phyloP scores from a whole-genome alignment of 2,329 filamentous ascomycete species.

The Cercospora sp. region DNA sequence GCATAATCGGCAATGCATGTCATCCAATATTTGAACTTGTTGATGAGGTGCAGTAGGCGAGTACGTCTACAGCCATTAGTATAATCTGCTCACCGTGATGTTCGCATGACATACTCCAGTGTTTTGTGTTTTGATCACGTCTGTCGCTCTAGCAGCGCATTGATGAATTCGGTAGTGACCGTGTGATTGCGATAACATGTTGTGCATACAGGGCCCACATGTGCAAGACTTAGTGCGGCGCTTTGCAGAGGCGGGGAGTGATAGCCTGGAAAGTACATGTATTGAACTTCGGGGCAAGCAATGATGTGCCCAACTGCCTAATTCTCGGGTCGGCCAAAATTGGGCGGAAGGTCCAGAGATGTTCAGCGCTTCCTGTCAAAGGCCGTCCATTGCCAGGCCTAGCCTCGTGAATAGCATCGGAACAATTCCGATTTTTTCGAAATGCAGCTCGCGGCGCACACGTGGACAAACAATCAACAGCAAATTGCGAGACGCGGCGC shows the following conservation, averaged over 20 bases:
- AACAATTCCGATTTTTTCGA: background rate
- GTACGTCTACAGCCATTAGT: background rate
- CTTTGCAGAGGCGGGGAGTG: background rate
- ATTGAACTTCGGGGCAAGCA: background rate
- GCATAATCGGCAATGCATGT: background rate
- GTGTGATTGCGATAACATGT: background rate
- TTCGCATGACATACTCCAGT: background rate
- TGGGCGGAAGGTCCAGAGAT: background rate
- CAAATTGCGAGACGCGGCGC: slow-evolving; percentile 4
- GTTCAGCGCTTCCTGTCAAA: background rate
- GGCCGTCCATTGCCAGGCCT: background rate
- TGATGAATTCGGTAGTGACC: background rate
- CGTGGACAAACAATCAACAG: background rate
- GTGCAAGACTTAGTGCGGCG: background rate
- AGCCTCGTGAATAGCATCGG: background rate
- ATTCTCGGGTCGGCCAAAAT: background rate
- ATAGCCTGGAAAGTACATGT: background rate
- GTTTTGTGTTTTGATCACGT: background rate
- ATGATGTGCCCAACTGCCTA: background rate
- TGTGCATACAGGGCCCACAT: background rate
- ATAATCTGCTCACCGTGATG: background rate
- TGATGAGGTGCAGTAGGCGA: background rate
- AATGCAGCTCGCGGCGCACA: background rate
- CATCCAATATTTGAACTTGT: background rate
- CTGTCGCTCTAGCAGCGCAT: background rate